Percentiles rank a stretch among this genome's conserved stretches.
Evolutionary conservation across 306 rosid genomes (phyloP).

Genomic region (Pueraria montana): DNA sequence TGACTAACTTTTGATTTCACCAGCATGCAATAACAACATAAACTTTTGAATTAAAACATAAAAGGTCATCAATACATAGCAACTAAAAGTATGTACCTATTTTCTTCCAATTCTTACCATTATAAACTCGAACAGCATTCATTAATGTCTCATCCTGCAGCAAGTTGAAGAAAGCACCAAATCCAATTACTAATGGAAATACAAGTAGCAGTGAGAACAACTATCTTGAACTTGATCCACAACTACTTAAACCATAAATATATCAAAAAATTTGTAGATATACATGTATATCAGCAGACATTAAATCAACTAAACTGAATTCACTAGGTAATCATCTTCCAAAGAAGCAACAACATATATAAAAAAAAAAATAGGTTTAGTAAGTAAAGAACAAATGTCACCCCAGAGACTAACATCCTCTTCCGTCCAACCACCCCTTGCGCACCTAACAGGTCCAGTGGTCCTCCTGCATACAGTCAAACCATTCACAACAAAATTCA

Average conservation of each 20-base stretch:
- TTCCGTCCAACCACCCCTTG: constrained; percentile 97
- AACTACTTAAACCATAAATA: neutral
- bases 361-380: neutral
- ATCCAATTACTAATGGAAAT: constrained; percentile 7
- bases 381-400: neutral
- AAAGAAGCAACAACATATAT: constrained; percentile 23
- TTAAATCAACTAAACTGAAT: too few relatives aligned
- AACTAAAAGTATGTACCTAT: constrained; percentile 68
- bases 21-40: neutral
- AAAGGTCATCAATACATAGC: constrained; percentile 1
- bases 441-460: constrained; percentile 94
- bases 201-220: constrained; percentile 1
- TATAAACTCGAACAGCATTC: constrained; percentile 80
- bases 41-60: constrained; percentile 8
- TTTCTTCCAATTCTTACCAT: constrained; percentile 95
- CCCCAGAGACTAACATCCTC: constrained; percentile 73
- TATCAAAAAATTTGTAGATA: neutral
- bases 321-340: constrained; percentile 33
- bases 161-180: constrained; percentile 41
- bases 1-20: too few relatives aligned
- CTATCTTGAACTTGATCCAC: constrained; percentile 2
- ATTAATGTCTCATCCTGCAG: constrained; percentile 93
- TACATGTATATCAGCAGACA: too few relatives aligned
- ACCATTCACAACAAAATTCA: constrained; percentile 32
- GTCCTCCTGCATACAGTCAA: constrained; percentile 69